Conservation (phyloP, 306 rosid genomes). For the Fragaria ananassa region DNA sequence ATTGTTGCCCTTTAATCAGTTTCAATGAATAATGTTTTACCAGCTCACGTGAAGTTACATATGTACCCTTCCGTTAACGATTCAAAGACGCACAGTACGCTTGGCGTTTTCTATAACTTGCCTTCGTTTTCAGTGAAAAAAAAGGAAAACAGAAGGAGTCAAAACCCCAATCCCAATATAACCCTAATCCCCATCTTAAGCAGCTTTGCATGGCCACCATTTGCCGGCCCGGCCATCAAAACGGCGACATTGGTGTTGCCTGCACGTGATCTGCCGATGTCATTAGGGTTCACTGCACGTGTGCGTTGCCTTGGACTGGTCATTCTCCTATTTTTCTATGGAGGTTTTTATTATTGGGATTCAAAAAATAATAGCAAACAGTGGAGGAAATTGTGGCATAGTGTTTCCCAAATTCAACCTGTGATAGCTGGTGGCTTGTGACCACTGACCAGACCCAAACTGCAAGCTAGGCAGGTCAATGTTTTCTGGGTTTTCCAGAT, state of each 20-base stretch:
- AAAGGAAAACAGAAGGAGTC: constrained; percentile 1
- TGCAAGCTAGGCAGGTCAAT: constrained; percentile 24
- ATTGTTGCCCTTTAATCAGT: too few species aligned
- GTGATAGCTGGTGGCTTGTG: background rate
- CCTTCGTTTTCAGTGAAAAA: background rate
- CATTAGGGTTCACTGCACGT: constrained; percentile 35
- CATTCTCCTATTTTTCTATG: constrained; percentile 4
- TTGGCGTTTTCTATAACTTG: too few species aligned
- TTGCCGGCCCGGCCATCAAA: constrained; percentile 46
- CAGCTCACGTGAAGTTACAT: too few species aligned
- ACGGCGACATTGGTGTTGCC: constrained; percentile 46
- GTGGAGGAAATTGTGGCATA: background rate
- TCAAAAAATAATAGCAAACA: background rate
- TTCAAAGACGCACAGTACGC: too few species aligned
- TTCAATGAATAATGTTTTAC: too few species aligned
- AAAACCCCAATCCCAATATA: constrained; percentile 21
- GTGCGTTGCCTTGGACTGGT: constrained; percentile 30
- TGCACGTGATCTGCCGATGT: constrained; percentile 43
- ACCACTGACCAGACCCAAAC: constrained; percentile 26
- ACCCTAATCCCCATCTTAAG: constrained; percentile 8
- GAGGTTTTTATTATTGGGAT: background rate
- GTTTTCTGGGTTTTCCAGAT: constrained; percentile 51
- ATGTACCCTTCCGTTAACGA: too few species aligned
- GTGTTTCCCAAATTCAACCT: background rate
- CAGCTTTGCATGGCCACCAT: background rate